Base-by-base conservation (phyloP, 1,139 yeast genomes). In the Fermentozyma sake region DNA sequence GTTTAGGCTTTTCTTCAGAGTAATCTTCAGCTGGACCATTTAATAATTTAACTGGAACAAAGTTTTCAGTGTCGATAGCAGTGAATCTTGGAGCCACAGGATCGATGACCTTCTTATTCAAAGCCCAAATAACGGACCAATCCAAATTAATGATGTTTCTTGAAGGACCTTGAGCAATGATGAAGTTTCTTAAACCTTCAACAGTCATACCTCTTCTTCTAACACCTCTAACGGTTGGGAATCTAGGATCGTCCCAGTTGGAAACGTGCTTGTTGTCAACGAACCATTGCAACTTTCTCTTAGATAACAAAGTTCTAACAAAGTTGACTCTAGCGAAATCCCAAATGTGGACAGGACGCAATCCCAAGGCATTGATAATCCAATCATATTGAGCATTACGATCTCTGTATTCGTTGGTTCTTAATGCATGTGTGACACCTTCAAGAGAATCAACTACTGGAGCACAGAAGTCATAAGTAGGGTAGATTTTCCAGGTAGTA, bases 151-250 rank as follows among this genome's bases (percentile, higher is more conserved):
- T 81, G 47, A 91, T 87, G 67, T 91, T 91, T 67, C 83, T 85
- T 27, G 96, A 87, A 24, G 98, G 97, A 51, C 98, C 98, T 68
- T 91, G 97, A 29, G 95, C 74, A 40, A 91, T 72, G 45, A 91
- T 84, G 50, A 89, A 91, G 68, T 83, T 83, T 61, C 91, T 78
- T 58, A 91, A 76, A 43, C 96, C 97, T 65, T 91, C 96, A 39
- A 91, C 93, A 24, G 96, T 79, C 97, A 91, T 91, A 69, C 98
- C 98, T 69, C 98, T 83, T 73, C 97, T 80, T 71, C 96, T 84
- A 31, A 89, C 96, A 68, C 97, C 97, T 63, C 96, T 79, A 22
- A 89, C 95, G 26, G 98, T 91, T 44, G 98, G 98, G 87, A 91
- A 91, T 60, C 98, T 76, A 48, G 98, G 97, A 61, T 91, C 98